phyloP scores from a whole-genome alignment of 2,329 filamentous ascomycete genomes.

The Microdochium trichocladiopsis region DNA sequence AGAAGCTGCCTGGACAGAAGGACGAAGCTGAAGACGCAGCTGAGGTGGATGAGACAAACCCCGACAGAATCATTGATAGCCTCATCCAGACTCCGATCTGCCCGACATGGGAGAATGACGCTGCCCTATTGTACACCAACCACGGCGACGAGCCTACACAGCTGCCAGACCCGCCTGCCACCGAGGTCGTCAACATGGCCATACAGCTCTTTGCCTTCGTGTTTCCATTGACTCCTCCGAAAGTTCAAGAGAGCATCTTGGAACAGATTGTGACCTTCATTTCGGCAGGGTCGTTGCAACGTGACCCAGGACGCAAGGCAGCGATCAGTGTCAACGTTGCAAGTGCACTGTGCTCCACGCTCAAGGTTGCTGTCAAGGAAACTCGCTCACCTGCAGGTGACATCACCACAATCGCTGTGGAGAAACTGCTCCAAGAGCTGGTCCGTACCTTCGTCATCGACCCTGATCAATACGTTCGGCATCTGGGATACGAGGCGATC shows the following conservation, averaged over 20 bases:
- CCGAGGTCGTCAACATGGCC: slow-evolving; percentile 89
- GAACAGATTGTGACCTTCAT: slow-evolving; percentile 90
- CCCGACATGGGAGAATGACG: slow-evolving; percentile 82
- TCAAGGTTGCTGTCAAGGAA: slow-evolving; percentile 81
- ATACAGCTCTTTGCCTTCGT: slow-evolving; percentile 90
- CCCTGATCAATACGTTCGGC: slow-evolving; percentile 78
- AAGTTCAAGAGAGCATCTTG: slow-evolving; percentile 91
- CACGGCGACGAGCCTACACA: slow-evolving; percentile 35
- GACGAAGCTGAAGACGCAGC: slow-evolving; percentile 37
- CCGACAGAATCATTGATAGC: slow-evolving; percentile 58
- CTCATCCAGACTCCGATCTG: slow-evolving; percentile 66
- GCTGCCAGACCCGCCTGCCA: slow-evolving; percentile 74
- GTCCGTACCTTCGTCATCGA: slow-evolving; percentile 68
- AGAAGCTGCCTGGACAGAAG: slow-evolving; percentile 63
- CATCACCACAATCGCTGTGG: slow-evolving; percentile 66
- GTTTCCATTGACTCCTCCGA: slow-evolving; percentile 79
- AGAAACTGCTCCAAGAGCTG: slow-evolving; percentile 77
- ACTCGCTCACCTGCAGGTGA: slow-evolving; percentile 66
- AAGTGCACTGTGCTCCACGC: slow-evolving; percentile 68
- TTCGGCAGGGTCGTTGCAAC: slow-evolving; percentile 70
- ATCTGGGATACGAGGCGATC: slow-evolving; percentile 75
- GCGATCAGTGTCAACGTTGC: slow-evolving; percentile 90
- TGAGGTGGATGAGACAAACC: slow-evolving; percentile 44
- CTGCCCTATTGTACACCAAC: slow-evolving; percentile 68
- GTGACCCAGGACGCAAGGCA: slow-evolving; percentile 81